Percentiles rank a stretch among this genome's conserved stretches.
These are phyloP conservation scores for Cladosporium sp. DNA, from an alignment of 2,329 filamentous ascomycete species.

Conservation along the genomic window DNA sequence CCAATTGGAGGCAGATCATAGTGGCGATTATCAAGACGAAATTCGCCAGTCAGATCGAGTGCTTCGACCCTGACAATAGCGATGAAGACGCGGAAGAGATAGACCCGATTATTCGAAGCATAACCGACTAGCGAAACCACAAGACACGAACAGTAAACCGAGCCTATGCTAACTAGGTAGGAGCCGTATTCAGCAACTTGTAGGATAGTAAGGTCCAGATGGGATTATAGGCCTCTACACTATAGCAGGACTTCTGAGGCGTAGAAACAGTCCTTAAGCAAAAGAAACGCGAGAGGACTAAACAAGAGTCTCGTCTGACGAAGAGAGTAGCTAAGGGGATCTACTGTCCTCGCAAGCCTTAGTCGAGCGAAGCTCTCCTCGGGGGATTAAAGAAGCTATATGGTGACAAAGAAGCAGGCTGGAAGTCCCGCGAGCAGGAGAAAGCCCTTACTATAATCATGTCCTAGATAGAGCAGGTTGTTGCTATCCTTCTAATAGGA, in stretches of 20 bases:
- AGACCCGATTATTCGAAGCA: slow-evolving; percentile 5
- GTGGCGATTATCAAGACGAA: slow-evolving; percentile 26
- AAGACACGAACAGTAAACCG: slow-evolving; percentile 23
- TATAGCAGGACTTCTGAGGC: slow-evolving; percentile 25
- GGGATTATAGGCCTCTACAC: slow-evolving; percentile 18
- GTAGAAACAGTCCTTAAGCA: slow-evolving; percentile 17
- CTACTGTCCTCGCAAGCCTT: slow-evolving; percentile 22
- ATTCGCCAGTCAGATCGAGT: slow-evolving; percentile 22
- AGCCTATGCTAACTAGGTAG: slow-evolving; percentile 23
- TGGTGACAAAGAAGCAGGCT: slow-evolving; percentile 3
- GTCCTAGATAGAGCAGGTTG: slow-evolving; percentile 24
- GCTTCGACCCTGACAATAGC: slow-evolving; percentile 16
- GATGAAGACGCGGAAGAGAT: slow-evolving; percentile 20
- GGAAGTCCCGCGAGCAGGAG: slow-evolving; percentile 25
- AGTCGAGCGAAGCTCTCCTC: slow-evolving; percentile 17
- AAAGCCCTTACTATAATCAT: slow-evolving; percentile 30
- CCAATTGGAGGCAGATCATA: slow-evolving; percentile 24
- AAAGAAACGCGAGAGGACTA: slow-evolving; percentile 10
- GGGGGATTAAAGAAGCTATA: slow-evolving; percentile 12
- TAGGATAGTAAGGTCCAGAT: slow-evolving; percentile 23
- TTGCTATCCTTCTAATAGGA: slow-evolving; percentile 30
- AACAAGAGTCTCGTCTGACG: slow-evolving; percentile 7
- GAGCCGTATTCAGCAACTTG: slow-evolving; percentile 22
- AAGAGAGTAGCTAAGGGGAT: slow-evolving; percentile 22
- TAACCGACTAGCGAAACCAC: slow-evolving; percentile 24